These are phyloP conservation scores for Aquilaria sinensis DNA, from an alignment of 345 rosid species.

Conservation along the genomic window DNA sequence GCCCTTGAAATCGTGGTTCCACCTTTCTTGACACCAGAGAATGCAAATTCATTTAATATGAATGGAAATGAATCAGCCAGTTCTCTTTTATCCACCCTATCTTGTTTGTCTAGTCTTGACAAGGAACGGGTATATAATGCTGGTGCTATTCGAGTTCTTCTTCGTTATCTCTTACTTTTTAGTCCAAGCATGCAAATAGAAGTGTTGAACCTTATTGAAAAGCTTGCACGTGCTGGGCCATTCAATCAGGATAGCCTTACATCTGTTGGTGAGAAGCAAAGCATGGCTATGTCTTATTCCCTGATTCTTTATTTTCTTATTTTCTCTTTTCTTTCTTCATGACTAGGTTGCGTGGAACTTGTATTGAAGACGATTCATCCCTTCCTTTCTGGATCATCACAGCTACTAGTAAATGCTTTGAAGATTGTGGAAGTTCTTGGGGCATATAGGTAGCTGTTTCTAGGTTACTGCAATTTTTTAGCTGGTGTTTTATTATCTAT, in stretches of 20 bases:
- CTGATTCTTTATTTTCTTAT: conserved; percentile 17
- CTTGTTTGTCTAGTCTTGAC: conserved; percentile 62
- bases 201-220: conserved; percentile 67
- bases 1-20: conserved; percentile 94
- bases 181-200: conserved; percentile 94
- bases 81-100: conserved; percentile 49
- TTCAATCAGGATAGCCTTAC: conserved; percentile 96
- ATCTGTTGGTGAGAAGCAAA: conserved; percentile 65
- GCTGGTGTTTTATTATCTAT: conserved; percentile 15
- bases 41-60: conserved; percentile 30
- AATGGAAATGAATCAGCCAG: conserved; percentile 38
- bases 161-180: conserved; percentile 83
- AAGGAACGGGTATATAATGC: conserved; percentile 91
- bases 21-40: conserved; percentile 70
- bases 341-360: conserved; percentile 90
- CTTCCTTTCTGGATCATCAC: conserved; percentile 82
- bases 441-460: conserved; percentile 66
- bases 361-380: conserved; percentile 86
- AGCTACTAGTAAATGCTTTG: conserved; percentile 69
- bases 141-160: conserved; percentile 76
- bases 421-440: conserved; percentile 98
- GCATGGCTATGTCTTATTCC: conserved; percentile 5
- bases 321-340: conserved; percentile 15
- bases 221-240: conserved; percentile 83
- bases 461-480: conserved; percentile 9